A percentile compares a stretch with the other conserved stretches of the same genome.
These are phyloP conservation scores for Alectoria sarmentosa DNA, from an alignment of 495 filamentous ascomycete genomes.

Conservation along the genomic window DNA sequence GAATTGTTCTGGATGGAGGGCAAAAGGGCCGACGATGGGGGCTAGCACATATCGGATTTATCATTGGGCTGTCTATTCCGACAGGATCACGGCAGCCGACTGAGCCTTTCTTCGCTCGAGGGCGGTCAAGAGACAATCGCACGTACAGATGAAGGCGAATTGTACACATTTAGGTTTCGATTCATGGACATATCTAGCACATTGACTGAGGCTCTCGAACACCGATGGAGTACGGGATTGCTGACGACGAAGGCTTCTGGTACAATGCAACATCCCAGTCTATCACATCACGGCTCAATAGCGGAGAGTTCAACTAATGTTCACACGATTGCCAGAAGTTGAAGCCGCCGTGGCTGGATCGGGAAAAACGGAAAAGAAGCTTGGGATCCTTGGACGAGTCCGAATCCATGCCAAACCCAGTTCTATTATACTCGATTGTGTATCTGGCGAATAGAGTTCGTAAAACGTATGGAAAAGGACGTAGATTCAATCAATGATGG, in stretches of 20 bases:
- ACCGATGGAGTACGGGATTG: not conserved
- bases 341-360: not conserved
- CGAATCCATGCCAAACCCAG: not conserved
- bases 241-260: not conserved
- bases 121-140: not conserved
- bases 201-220: not conserved
- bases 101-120: not conserved
- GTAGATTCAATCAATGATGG: not conserved
- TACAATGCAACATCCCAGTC: not conserved
- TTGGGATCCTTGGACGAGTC: not conserved
- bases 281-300: not conserved
- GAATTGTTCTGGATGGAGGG: conserved; percentile 25
- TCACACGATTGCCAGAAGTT: not conserved
- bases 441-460: not conserved
- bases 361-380: not conserved
- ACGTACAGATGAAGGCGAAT: not conserved
- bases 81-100: not conserved
- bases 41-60: not conserved
- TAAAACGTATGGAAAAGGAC: not conserved
- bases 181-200: not conserved
- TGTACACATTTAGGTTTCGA: not conserved
- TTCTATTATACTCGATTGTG: not conserved
- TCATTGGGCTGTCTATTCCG: not conserved
- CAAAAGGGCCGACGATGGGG: conserved; percentile 2
- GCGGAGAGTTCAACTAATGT: not conserved